These are phyloP conservation scores for Gnomoniopsis sp. DNA, from an alignment of 2,329 filamentous ascomycete species.

Conservation along the genomic window DNA sequence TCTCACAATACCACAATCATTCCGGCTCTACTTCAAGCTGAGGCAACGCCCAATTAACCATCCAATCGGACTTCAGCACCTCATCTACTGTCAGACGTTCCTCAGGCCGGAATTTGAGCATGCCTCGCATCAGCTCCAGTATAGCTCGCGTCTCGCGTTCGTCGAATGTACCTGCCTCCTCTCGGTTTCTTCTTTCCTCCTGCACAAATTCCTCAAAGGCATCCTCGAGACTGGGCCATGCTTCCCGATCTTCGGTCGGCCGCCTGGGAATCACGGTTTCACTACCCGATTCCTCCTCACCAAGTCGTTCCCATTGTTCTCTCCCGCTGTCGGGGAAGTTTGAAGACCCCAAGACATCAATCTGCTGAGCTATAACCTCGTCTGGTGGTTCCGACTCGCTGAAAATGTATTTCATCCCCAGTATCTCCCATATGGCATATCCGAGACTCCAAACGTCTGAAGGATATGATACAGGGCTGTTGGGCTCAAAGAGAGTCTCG, in stretches of 20 bases:
- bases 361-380: constrained; percentile 23
- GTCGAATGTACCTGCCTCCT: background rate
- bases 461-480: background rate
- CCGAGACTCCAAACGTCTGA: constrained; percentile 23
- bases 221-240: constrained; percentile 23
- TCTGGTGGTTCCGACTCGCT: constrained; percentile 18
- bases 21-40: constrained; percentile 9
- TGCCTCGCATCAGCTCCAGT: constrained; percentile 29
- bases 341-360: constrained; percentile 18
- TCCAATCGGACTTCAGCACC: constrained; percentile 31
- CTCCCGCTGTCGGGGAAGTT: background rate
- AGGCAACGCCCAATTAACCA: constrained; percentile 30
- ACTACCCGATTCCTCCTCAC: background rate
- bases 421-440: constrained; percentile 22
- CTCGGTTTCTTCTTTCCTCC: constrained; percentile 21
- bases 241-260: constrained; percentile 13
- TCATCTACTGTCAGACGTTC: constrained; percentile 27
- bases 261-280: background rate
- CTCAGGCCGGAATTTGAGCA: constrained; percentile 28
- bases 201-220: constrained; percentile 27
- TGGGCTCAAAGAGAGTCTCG: background rate
- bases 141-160: constrained; percentile 5
- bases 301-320: background rate
- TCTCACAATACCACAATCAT: no score
- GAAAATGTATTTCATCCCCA: constrained; percentile 23